Percentiles rank a stretch among this genome's conserved stretches.
These are phyloP conservation scores for Nakazawaea wyomingensis DNA, from an alignment of 805 yeast genomes.

Conservation along the genomic window DNA sequence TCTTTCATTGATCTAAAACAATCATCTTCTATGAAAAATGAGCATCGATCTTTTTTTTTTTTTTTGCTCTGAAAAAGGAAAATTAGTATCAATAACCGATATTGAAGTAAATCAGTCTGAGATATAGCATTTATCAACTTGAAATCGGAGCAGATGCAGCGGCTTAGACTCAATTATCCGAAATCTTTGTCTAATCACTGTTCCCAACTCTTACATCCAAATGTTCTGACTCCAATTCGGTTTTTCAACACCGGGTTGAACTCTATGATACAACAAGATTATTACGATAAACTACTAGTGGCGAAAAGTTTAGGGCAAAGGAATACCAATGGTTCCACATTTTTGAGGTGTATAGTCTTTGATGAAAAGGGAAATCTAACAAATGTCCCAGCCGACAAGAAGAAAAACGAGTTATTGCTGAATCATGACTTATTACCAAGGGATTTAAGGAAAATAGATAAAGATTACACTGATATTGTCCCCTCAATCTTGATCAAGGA, in stretches of 20 bases:
- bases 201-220: neutral
- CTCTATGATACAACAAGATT: slow-evolving; percentile 13
- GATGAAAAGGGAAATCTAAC: slow-evolving; percentile 38
- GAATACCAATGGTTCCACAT: slow-evolving; percentile 7
- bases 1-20: too few relatives aligned
- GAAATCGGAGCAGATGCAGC: neutral
- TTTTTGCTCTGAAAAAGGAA: too few relatives aligned
- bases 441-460: slow-evolving; percentile 48
- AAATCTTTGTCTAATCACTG: neutral
- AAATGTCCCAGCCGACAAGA: slow-evolving; percentile 39
- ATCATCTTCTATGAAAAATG: too few relatives aligned
- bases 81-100: too few relatives aligned
- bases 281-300: slow-evolving; percentile 14
- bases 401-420: slow-evolving; percentile 37
- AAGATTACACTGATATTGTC: slow-evolving; percentile 45
- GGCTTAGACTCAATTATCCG: neutral
- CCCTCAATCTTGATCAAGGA: slow-evolving; percentile 48
- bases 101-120: too few relatives aligned
- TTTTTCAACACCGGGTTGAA: slow-evolving; percentile 14
- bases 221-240: neutral
- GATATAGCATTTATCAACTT: too few relatives aligned
- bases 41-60: too few relatives aligned
- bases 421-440: slow-evolving; percentile 44
- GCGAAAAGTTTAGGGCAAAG: slow-evolving; percentile 23
- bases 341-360: slow-evolving; percentile 43